Evolutionary conservation across 2,329 filamentous ascomycete genomes (phyloP).

Genomic region (Penicillium hesseltinei): DNA sequence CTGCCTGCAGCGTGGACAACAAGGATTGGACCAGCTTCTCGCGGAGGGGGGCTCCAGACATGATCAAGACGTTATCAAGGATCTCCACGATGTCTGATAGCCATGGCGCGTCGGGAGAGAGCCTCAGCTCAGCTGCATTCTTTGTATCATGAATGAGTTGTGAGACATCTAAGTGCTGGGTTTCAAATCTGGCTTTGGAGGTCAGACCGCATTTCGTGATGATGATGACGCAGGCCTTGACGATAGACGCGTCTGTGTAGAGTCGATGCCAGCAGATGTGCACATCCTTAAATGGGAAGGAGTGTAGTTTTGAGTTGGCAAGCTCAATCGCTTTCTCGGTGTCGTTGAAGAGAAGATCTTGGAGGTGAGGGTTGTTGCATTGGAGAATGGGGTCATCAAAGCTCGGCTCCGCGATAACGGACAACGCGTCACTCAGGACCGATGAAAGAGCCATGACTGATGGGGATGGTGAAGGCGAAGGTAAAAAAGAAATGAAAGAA

Average conservation of each 20-base stretch:
- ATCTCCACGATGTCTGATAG: constrained; percentile 60
- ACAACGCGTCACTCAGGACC: constrained; percentile 26
- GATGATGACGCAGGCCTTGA: constrained; percentile 42
- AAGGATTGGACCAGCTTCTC: constrained; percentile 45
- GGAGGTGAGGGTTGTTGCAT: constrained; percentile 28
- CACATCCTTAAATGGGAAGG: constrained; percentile 58
- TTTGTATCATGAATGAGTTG: constrained; percentile 18
- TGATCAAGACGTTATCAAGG: constrained; percentile 74
- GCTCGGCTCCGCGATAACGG: constrained; percentile 28
- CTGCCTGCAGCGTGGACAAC: constrained; percentile 32
- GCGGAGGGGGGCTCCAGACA: constrained; percentile 64
- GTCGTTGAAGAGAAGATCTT: constrained; percentile 26
- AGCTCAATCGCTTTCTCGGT: constrained; percentile 47
- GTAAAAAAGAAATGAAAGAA: background rate
- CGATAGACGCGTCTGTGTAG: constrained; percentile 57
- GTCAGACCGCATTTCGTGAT: constrained; percentile 22
- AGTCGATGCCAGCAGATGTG: constrained; percentile 56
- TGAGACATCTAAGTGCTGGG: constrained; percentile 4
- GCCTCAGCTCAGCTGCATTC: constrained; percentile 14
- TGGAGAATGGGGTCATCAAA: constrained; percentile 38
- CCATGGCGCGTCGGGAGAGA: constrained; percentile 37
- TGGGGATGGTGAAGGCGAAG: background rate
- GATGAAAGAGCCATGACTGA: constrained; percentile 23
- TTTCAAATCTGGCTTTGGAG: background rate
- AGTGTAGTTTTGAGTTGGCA: constrained; percentile 54